Evolutionary conservation across 1,139 yeast species (phyloP), one percentile per base, ranked within the genome.

Genomic region (Candida albicans): DNA sequence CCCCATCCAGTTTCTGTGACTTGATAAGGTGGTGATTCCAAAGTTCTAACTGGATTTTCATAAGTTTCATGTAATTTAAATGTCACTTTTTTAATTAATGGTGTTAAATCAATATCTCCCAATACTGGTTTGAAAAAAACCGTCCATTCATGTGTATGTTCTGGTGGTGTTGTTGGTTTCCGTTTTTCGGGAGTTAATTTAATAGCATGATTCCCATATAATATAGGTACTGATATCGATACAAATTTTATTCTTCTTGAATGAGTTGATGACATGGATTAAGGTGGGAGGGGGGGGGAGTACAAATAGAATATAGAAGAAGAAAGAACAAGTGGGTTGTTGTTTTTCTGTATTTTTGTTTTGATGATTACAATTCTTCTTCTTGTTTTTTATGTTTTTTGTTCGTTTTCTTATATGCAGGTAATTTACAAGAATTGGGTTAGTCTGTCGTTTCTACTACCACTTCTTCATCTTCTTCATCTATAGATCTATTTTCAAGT

Each of bases 1-100:
- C 99, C 99, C 99, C 99, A 93, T 0, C 99, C 99, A 0, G 98
- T 88, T 59, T 95, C 99, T 1, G 96, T 87, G 11, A 93, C 91
- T 61, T 91, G 95, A 57, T 87, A 93, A 0, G 99, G 99, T 2
- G 97, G 97, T 29, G 75, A 64, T 52, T 93, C 99, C 7, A 93
- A 75, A 1, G 95, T 76, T 46, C 99, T 70, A 13, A 90, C 81
- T 1, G 97, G 82, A 54, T 84, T 87, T 10, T 85, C 87, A 57
- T 93, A 93, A 0, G 99, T 93, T 53, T 93, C 99, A 62, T 93
- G 99, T 32, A 93, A 73, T 61, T 95, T 93, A 72, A 91, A 93
- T 0, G 93, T 91, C 1, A 95, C 98, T 61, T 88, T 85, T 57
- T 91, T 91, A 56, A 93, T 82, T 56, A 87, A 79, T 39, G 87